phyloP scores from a whole-genome alignment of 305 asterid genomes.

The Solanum aculeatissimum region DNA sequence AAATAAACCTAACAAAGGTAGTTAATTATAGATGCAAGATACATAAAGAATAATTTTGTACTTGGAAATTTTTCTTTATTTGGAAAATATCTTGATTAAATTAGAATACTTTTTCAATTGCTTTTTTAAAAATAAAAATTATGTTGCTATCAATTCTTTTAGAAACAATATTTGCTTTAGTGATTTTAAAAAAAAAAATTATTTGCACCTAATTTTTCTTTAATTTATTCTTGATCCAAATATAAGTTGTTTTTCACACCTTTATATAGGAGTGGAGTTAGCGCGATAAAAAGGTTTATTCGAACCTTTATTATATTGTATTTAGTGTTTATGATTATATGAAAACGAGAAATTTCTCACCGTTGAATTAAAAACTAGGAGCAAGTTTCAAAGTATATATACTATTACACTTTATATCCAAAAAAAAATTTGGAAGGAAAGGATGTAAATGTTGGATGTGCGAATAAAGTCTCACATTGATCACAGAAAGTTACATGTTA shows the following conservation, averaged over 20 bases:
- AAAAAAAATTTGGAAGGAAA: neutral
- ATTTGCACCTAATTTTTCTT: neutral
- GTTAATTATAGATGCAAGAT: neutral
- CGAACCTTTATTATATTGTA: neutral
- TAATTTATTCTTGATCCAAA: neutral
- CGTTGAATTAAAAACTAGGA: neutral
- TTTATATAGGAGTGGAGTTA: neutral
- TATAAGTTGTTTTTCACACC: neutral
- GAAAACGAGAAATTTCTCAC: neutral
- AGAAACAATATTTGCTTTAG: neutral
- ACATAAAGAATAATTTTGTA: neutral
- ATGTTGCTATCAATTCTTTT: neutral
- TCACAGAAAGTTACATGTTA: too few relatives aligned
- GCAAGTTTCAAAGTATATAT: neutral
- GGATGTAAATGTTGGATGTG: neutral
- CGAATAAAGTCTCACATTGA: neutral
- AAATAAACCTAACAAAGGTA: slow-evolving; percentile 9
- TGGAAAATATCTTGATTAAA: slow-evolving; percentile 19
- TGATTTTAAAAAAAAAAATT: too few relatives aligned
- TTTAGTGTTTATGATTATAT: neutral
- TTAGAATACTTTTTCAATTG: slow-evolving; percentile 5
- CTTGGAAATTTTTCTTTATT: neutral
- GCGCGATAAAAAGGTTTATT: neutral
- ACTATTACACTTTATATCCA: neutral
- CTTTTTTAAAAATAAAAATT: neutral